Percentiles rank a stretch among this genome's conserved stretches.
Conservation (phyloP, 208 protist species). For the Leishmania lainsoni region DNA sequence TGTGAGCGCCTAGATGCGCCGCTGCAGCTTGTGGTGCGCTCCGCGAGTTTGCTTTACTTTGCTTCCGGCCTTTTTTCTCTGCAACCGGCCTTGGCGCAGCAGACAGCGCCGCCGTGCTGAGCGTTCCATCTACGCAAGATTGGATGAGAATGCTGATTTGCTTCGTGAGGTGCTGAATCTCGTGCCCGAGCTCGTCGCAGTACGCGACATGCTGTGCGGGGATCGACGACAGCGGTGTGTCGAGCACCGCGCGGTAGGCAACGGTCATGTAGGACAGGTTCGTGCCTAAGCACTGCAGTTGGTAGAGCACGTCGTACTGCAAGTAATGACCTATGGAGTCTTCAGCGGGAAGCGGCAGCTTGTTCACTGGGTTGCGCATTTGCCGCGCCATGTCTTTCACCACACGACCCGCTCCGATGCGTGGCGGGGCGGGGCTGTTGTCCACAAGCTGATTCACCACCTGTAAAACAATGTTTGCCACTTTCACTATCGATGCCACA, state of each 20-base stretch:
- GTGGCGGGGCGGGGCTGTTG: slow-evolving; percentile 24
- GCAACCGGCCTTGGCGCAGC: background rate
- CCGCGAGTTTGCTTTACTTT: background rate
- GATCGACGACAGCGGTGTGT: slow-evolving; percentile 58
- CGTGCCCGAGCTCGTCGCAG: slow-evolving; percentile 44
- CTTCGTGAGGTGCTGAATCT: slow-evolving; percentile 66
- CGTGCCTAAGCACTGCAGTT: slow-evolving; percentile 78
- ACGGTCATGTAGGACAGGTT: slow-evolving; percentile 71
- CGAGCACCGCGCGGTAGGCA: slow-evolving; percentile 55
- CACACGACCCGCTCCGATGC: slow-evolving; percentile 37
- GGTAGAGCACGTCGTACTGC: slow-evolving; percentile 84
- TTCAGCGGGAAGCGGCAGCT: slow-evolving; percentile 50
- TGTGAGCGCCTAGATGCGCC: background rate
- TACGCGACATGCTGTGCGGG: slow-evolving; percentile 66
- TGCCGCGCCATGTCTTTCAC: slow-evolving; percentile 29
- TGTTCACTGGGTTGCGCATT: slow-evolving; percentile 73
- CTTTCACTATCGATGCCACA: slow-evolving; percentile 51
- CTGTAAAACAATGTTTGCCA: slow-evolving; percentile 85
- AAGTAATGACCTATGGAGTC: slow-evolving; percentile 69
- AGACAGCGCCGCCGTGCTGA: slow-evolving; percentile 28
- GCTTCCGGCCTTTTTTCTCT: background rate
- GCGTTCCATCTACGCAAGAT: slow-evolving; percentile 62
- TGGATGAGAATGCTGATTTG: slow-evolving; percentile 84
- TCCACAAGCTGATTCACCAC: slow-evolving; percentile 71
- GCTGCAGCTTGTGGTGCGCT: background rate